A percentile compares a stretch with the other conserved stretches of the same genome.
Conservation (phyloP, 2,329 filamentous ascomycete species). For the Ilyonectria mors-panacis region DNA sequence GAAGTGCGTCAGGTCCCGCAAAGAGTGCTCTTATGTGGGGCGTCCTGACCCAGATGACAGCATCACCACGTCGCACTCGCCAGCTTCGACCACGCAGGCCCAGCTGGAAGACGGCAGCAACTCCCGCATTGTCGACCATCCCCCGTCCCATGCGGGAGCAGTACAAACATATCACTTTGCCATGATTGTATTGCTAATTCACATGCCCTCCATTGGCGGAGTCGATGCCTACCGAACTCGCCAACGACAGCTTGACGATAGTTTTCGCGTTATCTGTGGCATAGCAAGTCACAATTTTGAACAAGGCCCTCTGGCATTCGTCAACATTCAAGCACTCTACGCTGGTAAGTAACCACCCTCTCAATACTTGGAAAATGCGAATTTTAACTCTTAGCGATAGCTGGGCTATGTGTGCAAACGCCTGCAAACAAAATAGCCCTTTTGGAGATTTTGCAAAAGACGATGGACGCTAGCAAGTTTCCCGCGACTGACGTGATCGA, state of each 20-base stretch:
- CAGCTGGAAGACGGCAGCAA: too few relatives aligned
- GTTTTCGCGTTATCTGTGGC: background rate
- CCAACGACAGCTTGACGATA: background rate
- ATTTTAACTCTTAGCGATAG: background rate
- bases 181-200: background rate
- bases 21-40: too few relatives aligned
- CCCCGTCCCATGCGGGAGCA: background rate
- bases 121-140: background rate
- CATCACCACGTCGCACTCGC: too few relatives aligned
- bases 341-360: background rate
- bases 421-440: background rate
- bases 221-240: background rate
- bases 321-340: background rate
- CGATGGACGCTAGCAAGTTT: background rate
- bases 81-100: too few relatives aligned
- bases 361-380: background rate
- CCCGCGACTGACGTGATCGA: background rate
- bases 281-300: background rate
- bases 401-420: background rate
- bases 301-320: background rate
- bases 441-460: background rate
- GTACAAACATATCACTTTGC: background rate
- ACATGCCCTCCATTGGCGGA: background rate
- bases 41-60: too few relatives aligned
- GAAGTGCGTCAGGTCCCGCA: too few relatives aligned